Evolutionary conservation across 2,329 filamentous ascomycete genomes (phyloP), one percentile per base, ranked within the genome.

Genomic region (Raffaelea albimanens): DNA sequence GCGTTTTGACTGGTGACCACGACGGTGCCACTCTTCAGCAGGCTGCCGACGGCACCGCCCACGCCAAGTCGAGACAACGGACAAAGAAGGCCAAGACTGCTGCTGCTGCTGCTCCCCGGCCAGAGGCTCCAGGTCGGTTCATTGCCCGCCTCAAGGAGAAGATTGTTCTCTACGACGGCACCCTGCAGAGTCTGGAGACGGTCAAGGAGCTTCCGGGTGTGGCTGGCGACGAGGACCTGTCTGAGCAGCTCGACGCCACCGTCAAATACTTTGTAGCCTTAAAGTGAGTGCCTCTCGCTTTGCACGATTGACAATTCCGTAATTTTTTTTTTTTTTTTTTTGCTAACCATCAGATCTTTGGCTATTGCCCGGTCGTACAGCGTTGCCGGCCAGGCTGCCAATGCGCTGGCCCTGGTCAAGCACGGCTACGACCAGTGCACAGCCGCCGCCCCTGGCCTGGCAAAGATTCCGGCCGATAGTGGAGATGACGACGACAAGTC

Each of bases 161-260:
- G 57, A 81, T 87, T 14, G 90, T 91, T 3, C 72, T 98, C 2
- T 97, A 96, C 61, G 89, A 96, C 61, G 87, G 88, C 21, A 94
- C 85, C 9, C 67, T 96, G 21, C 87, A 96, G 65, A 96, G 88
- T 64, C 72, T 98, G 50, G 86, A 96, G 55, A 87, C 89, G 4
- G 82, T 96, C 62, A 87, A 85, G 57, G 88, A 95, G 51, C 74
- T 98, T 14, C 85, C 89, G 2, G 93, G 93, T 64, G 86, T 96
- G 18, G 88, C 88, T 33, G 85, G 88, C 39, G 93, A 98, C 58
- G 75, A 80, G 38, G 72, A 69, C 16, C 85, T 98, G 54, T 72
- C 89, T 4, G 68, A 75, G 41, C 87, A 93, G 62, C 70, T 98
- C n/a, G 80, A 87, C 48, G 80, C 80, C 31, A 91, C 87, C 56